Conservation (phyloP, 2,329 filamentous ascomycete genomes). For the Diaporthe amygdali region DNA sequence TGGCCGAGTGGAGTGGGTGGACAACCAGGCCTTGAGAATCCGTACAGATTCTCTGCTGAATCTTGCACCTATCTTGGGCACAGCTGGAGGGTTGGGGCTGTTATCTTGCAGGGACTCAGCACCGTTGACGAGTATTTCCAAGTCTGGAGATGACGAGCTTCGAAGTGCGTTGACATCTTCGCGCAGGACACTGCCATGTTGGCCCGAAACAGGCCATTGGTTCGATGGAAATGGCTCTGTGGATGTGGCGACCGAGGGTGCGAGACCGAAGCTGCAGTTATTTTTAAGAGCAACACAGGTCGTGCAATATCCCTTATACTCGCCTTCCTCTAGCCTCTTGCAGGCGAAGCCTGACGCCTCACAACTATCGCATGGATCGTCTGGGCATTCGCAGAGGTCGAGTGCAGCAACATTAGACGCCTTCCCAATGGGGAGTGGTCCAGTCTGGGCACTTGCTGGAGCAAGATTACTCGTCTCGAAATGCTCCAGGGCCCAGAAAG, state of each 20-base stretch:
- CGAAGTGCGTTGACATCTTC: constrained; percentile 38
- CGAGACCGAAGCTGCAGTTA: constrained; percentile 61
- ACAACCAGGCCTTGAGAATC: constrained; percentile 84
- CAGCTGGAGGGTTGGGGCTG: constrained; percentile 30
- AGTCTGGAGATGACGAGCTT: constrained; percentile 31
- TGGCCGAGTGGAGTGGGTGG: constrained; percentile 78
- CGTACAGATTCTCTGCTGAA: constrained; percentile 83
- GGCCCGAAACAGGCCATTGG: constrained; percentile 50
- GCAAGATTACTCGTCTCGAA: constrained; percentile 50
- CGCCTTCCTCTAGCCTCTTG: constrained; percentile 65
- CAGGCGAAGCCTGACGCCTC: constrained; percentile 59
- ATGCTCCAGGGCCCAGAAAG: constrained; percentile 64
- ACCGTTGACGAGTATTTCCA: constrained; percentile 30
- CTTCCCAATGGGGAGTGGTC: constrained; percentile 19
- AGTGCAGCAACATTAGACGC: constrained; percentile 27
- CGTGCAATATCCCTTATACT: constrained; percentile 65
- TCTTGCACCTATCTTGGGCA: constrained; percentile 72
- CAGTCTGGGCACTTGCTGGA: constrained; percentile 10
- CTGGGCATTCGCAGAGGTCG: constrained; percentile 49
- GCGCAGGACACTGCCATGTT: constrained; percentile 44
- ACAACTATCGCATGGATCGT: constrained; percentile 59
- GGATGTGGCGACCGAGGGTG: constrained; percentile 39
- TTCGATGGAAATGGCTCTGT: constrained; percentile 49
- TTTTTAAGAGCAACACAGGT: constrained; percentile 65
- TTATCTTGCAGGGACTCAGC: constrained; percentile 28